Evolutionary conservation across 2,329 filamentous ascomycete species (phyloP), one percentile per base, ranked within the genome.

Genomic region (Pleurostoma richardsiae): DNA sequence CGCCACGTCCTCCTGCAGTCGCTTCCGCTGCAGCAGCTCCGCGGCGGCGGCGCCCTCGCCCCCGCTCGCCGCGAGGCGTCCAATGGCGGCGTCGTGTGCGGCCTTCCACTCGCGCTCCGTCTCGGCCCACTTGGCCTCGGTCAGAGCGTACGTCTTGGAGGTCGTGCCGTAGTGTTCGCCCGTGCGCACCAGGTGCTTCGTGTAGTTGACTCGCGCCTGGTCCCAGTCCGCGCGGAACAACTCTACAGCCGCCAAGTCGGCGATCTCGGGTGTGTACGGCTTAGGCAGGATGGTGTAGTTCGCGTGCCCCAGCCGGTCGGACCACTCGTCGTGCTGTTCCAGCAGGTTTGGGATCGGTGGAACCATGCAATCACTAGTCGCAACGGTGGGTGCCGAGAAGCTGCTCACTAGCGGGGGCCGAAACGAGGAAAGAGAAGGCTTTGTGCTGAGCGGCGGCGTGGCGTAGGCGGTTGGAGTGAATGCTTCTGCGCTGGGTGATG

Each of bases 151-250:
- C 47, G 88, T 94, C 63, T 90, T 94, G 45, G 90, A 96, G 1
- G 90, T 96, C 31, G 85, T 76, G 11, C 91, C 90, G 56, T 95
- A 95, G 67, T 96, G 90, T 66, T 96, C 91, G 47, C 88, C 86
- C 0, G 88, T 94, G 48, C 90, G 86, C 8, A 89, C 86, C 26
- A 95, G 80, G 59, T 96, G 91, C 64, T 91, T 92, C 54, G 88
- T 88, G 69, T 91, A 96, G 63, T 95, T 94, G 63, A 81, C 80
- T 43, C 90, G 81, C 29, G 92, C 92, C 31, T 80, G 69, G 56
- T 92, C 85, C 90, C 91, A 96, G 59, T 95, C 86, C 5, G 80
- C 74, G 44, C 86, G 82, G 43, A 96, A 74, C 59, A 82, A 77
- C 31, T 77, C 77, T 29, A 81, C 66, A 1, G 72, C 63, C 4